These are phyloP conservation scores for Pyricularia pennisetigena DNA, from an alignment of 2,329 filamentous ascomycete genomes.

Conservation along the genomic window DNA sequence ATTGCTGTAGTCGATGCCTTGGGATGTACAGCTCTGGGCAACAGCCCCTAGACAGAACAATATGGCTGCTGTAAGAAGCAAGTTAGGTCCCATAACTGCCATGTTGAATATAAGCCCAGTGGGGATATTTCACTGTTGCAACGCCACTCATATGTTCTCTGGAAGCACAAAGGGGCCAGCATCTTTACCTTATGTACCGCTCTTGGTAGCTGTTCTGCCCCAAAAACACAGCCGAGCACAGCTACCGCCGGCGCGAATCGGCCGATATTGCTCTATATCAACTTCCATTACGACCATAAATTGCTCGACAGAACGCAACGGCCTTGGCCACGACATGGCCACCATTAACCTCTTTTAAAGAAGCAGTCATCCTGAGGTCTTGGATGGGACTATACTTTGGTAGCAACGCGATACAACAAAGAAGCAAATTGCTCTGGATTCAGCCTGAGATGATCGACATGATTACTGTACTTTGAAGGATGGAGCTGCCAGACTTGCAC, in stretches of 20 bases:
- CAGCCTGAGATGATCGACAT: slow-evolving; percentile 11
- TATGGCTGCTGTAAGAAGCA: slow-evolving; percentile 14
- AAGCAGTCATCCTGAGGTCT: background rate
- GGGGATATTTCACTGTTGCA: background rate
- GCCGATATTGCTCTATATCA: slow-evolving; percentile 11
- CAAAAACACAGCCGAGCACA: background rate
- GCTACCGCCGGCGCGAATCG: background rate
- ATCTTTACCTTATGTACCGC: background rate
- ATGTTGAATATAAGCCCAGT: slow-evolving; percentile 2
- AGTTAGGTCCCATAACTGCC: slow-evolving; percentile 10
- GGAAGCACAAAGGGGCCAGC: background rate
- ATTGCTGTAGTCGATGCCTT: slow-evolving; percentile 27
- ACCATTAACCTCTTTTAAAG: background rate
- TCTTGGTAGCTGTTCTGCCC: background rate
- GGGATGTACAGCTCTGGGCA: slow-evolving; percentile 21
- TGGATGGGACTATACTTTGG: background rate
- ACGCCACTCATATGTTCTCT: background rate
- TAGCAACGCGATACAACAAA: background rate
- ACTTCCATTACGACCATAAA: slow-evolving; percentile 8
- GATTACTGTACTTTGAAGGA: too few species aligned
- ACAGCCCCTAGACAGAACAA: slow-evolving; percentile 10
- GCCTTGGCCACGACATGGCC: background rate
- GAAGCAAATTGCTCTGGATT: slow-evolving; percentile 12
- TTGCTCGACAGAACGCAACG: slow-evolving; percentile 6
- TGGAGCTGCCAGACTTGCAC: background rate